Percentiles rank a stretch among this genome's conserved stretches.
Evolutionary conservation across 1,284 basidiomycete genomes (phyloP).

Genomic region (Sporisorium scitamineum): DNA sequence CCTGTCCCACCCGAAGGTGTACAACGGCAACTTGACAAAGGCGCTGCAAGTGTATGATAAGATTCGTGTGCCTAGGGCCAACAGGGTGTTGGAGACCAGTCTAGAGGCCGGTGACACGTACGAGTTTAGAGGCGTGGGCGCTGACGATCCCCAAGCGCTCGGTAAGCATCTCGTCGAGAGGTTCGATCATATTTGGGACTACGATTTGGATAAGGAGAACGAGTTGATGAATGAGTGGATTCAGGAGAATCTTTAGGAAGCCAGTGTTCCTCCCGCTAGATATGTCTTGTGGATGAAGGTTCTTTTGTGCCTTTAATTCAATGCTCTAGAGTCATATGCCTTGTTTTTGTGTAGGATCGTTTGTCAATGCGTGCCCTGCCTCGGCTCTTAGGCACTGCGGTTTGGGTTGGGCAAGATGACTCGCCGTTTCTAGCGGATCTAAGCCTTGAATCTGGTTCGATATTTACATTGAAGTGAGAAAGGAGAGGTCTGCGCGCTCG

Average conservation of each 20-base stretch:
- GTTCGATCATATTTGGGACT: slow-evolving; percentile 47
- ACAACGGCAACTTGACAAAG: slow-evolving; percentile 72
- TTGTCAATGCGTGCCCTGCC: background rate
- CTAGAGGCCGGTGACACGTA: slow-evolving; percentile 55
- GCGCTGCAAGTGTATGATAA: slow-evolving; percentile 59
- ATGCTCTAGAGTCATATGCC: background rate
- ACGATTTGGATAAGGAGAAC: slow-evolving; percentile 33
- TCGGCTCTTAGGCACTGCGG: too few species aligned
- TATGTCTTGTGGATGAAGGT: too few species aligned
- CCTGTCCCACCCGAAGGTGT: slow-evolving; percentile 72
- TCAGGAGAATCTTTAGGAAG: background rate
- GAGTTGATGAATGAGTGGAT: slow-evolving; percentile 24
- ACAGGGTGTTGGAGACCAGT: slow-evolving; percentile 54
- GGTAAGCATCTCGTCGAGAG: slow-evolving; percentile 31
- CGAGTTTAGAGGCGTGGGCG: slow-evolving; percentile 38
- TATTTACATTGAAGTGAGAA: background rate
- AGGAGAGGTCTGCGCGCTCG: background rate
- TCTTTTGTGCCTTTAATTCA: background rate
- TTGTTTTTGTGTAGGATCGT: background rate
- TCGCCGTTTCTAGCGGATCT: background rate
- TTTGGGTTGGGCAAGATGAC: background rate
- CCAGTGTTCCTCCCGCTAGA: too few species aligned
- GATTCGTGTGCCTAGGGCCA: slow-evolving; percentile 57
- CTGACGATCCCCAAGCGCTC: slow-evolving; percentile 24
- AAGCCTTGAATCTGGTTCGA: background rate